These are phyloP conservation scores for Chalciporus piperatus DNA, from an alignment of 768 basidiomycete genomes.

Conservation along the genomic window DNA sequence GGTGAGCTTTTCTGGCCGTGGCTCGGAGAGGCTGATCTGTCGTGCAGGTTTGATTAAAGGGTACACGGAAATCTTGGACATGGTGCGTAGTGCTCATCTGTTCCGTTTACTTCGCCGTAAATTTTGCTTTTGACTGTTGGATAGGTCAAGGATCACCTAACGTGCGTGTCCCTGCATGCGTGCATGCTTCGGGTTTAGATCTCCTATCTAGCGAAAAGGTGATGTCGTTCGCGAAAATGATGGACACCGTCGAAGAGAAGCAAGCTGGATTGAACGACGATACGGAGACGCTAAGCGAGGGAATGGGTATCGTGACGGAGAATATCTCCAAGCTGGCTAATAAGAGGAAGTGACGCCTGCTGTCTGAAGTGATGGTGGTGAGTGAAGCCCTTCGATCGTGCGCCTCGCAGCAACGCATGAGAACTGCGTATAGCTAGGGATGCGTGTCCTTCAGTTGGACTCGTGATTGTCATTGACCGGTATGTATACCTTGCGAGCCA, in stretches of 20 bases:
- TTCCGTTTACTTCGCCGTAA: background rate
- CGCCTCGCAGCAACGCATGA: background rate
- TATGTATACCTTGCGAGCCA: background rate
- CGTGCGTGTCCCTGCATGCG: slow-evolving; percentile 16
- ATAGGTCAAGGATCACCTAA: slow-evolving; percentile 29
- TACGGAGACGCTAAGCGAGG: slow-evolving; percentile 16
- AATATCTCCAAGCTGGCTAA: slow-evolving; percentile 20
- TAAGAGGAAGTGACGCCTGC: slow-evolving; percentile 7
- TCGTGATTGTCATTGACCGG: too few species aligned
- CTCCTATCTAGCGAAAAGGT: slow-evolving; percentile 19
- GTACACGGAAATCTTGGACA: slow-evolving; percentile 17
- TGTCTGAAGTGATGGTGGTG: background rate
- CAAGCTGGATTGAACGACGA: slow-evolving; percentile 17
- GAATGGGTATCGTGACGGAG: slow-evolving; percentile 19
- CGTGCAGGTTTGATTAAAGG: slow-evolving; percentile 19
- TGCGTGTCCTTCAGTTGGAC: background rate
- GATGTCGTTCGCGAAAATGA: slow-evolving; percentile 17
- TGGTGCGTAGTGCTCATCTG: slow-evolving; percentile 16
- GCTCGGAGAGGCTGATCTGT: background rate
- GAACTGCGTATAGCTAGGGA: background rate
- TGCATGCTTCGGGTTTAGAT: slow-evolving; percentile 2
- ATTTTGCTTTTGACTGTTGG: background rate
- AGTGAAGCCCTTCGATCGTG: background rate
- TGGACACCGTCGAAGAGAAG: slow-evolving; percentile 21
- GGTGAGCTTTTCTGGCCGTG: slow-evolving; percentile 14